Evolutionary conservation across 2,329 filamentous ascomycete genomes (phyloP).

Genomic region (Helotiales sp.): DNA sequence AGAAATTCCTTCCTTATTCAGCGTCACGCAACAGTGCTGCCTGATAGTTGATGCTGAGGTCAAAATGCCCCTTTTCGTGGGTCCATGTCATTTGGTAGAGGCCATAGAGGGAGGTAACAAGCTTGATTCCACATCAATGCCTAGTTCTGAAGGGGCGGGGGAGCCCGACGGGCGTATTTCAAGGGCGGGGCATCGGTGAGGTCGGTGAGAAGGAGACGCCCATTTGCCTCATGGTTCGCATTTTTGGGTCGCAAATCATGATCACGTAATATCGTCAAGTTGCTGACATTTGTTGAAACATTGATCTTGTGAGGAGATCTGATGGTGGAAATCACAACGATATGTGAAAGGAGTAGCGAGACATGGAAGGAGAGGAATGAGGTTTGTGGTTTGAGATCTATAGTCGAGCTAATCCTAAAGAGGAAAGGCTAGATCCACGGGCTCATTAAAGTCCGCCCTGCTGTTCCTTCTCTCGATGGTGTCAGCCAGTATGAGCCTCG

Average conservation of each 20-base stretch:
- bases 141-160: background rate
- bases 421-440: too few relatives aligned
- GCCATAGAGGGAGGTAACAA: background rate
- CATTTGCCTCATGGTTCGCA: background rate
- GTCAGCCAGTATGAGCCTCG: too few relatives aligned
- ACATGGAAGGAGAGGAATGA: background rate
- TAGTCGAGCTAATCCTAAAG: too few relatives aligned
- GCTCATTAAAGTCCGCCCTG: too few relatives aligned
- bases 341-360: background rate
- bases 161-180: background rate
- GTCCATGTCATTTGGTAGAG: background rate
- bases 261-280: background rate
- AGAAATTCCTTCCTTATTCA: too few relatives aligned
- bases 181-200: background rate
- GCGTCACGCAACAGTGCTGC: background rate
- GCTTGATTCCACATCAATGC: background rate
- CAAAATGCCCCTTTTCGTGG: background rate
- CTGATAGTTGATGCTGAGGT: background rate
- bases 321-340: background rate
- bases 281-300: background rate
- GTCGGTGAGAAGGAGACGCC: background rate
- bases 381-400: too few relatives aligned
- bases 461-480: too few relatives aligned
- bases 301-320: too few relatives aligned
- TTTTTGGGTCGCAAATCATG: background rate